Conservation (phyloP, 73 alveolate species). For the Durusdinium trenchii region DNA sequence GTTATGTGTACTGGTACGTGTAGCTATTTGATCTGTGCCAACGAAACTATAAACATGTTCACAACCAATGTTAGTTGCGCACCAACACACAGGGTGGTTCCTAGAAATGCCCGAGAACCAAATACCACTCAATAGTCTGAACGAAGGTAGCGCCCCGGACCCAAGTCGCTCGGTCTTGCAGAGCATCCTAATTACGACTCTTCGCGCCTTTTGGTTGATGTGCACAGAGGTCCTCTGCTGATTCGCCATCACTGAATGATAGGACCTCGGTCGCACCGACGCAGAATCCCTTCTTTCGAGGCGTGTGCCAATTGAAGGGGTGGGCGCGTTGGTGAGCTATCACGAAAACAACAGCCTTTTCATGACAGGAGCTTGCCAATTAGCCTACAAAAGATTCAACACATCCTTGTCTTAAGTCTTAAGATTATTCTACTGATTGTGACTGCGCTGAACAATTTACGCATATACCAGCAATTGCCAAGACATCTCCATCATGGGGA, state of each 20-base stretch:
- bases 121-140: neutral
- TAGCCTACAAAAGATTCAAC: neutral
- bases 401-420: neutral
- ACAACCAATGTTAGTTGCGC: too few species aligned
- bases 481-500: neutral
- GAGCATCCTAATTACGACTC: neutral
- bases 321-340: too few species aligned
- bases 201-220: conserved; percentile 52
- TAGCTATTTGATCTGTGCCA: too few species aligned
- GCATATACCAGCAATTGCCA: too few species aligned
- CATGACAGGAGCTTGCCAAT: neutral
- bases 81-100: too few species aligned
- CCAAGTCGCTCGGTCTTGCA: neutral
- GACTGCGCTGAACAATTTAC: too few species aligned
- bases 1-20: too few species aligned
- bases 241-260: conserved; percentile 52
- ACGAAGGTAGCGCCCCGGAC: too few species aligned
- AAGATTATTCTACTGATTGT: neutral
- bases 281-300: neutral
- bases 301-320: neutral
- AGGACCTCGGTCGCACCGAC: neutral
- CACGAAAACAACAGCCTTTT: neutral
- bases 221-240: conserved; percentile 18
- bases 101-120: too few species aligned
- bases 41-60: too few species aligned